Evolutionary conservation across 2,329 filamentous ascomycete species (phyloP).

Genomic region (Ophiocordyceps australis): DNA sequence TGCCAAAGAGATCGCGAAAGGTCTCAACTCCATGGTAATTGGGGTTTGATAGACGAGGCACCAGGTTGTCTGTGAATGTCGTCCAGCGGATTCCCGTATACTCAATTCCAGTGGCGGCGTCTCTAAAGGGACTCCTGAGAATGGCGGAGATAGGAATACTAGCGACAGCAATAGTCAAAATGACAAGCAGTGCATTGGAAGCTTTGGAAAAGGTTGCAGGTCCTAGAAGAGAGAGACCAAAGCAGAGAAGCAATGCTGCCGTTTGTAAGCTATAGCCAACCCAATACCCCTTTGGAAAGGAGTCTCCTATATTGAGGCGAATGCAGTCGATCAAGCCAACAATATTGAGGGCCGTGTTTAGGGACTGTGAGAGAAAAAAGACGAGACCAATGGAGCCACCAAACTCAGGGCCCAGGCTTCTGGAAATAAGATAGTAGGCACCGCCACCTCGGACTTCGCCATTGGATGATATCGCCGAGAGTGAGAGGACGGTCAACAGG

Average conservation of each 20-base stretch:
- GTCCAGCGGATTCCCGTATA: slow-evolving; percentile 61
- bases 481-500: slow-evolving; percentile 67
- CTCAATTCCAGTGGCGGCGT: slow-evolving; percentile 41
- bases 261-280: slow-evolving; percentile 62
- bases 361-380: slow-evolving; percentile 77
- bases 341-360: slow-evolving; percentile 76
- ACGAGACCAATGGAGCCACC: slow-evolving; percentile 76
- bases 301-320: slow-evolving; percentile 51
- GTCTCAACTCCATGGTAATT: slow-evolving; percentile 45
- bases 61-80: slow-evolving; percentile 57
- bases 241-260: slow-evolving; percentile 51
- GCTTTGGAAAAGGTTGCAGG: slow-evolving; percentile 66
- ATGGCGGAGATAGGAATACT: slow-evolving; percentile 71
- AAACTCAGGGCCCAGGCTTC: slow-evolving; percentile 74
- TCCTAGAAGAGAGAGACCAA: slow-evolving; percentile 58
- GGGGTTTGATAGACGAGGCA: slow-evolving; percentile 47
- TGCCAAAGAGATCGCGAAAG: slow-evolving; percentile 71
- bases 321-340: slow-evolving; percentile 76
- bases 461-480: slow-evolving; percentile 80
- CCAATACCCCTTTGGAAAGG: slow-evolving; percentile 57
- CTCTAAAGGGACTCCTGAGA: slow-evolving; percentile 47
- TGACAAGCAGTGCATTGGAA: slow-evolving; percentile 55
- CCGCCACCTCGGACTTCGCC: slow-evolving; percentile 77
- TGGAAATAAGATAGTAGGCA: slow-evolving; percentile 76
- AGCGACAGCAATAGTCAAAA: slow-evolving; percentile 55